These are phyloP conservation scores for Dissophora ornata DNA, from an alignment of 192 early-diverging fungal species.

Conservation along the genomic window DNA sequence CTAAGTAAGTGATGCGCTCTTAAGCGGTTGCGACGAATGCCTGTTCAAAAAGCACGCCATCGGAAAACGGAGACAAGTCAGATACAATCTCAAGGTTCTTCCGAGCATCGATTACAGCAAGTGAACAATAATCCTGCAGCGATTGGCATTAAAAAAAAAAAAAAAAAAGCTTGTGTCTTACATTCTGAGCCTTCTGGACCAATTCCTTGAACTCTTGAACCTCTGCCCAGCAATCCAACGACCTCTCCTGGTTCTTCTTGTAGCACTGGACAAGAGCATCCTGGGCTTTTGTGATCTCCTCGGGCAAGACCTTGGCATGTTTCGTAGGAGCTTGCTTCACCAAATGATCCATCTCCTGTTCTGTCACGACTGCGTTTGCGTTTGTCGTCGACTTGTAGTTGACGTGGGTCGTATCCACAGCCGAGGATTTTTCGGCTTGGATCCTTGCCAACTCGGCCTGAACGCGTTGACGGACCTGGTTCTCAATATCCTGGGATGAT, in stretches of 20 bases:
- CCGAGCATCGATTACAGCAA: no score
- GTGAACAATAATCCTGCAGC: no score
- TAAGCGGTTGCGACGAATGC: conserved; percentile 48
- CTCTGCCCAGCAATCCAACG: conserved; percentile 74
- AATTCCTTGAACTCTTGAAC: conserved; percentile 67
- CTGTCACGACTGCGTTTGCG: conserved; percentile 47
- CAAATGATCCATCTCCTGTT: conserved; percentile 48
- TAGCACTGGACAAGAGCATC: conserved; percentile 43
- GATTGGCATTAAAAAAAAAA: conserved; percentile 12
- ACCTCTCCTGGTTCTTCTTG: conserved; percentile 58
- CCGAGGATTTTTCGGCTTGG: conserved; percentile 27
- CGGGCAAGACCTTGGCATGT: conserved; percentile 46
- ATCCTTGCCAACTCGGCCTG: conserved; percentile 48
- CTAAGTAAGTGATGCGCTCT: not conserved
- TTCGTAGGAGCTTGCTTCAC: conserved; percentile 34
- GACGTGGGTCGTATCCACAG: conserved; percentile 21
- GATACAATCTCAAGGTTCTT: no score
- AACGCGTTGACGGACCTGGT: conserved; percentile 45
- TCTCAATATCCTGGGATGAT: conserved; percentile 43
- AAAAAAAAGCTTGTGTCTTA: conserved; percentile 8
- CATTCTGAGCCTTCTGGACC: conserved; percentile 54
- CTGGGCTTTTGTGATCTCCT: conserved; percentile 52
- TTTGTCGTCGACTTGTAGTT: conserved; percentile 36
- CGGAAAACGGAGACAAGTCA: no score
- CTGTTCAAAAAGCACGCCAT: conserved; percentile 14